phyloP scores from a whole-genome alignment of 345 rosid species.

The Acer campestre region DNA sequence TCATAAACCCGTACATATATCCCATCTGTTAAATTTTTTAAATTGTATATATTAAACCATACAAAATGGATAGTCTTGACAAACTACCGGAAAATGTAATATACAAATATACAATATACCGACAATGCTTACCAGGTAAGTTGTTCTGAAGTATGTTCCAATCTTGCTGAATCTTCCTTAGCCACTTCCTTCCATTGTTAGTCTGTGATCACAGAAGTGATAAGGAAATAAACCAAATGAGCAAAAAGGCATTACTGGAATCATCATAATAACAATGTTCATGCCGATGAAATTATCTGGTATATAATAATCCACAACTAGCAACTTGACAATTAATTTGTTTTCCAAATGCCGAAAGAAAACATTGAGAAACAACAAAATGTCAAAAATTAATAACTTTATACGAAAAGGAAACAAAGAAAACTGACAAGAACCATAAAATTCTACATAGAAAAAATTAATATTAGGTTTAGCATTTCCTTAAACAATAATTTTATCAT shows the following conservation, averaged over 20 bases:
- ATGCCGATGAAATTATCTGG: neutral
- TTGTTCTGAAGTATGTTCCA: constrained; percentile 97
- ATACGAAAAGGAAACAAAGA: neutral
- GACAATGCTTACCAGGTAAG: constrained; percentile 73
- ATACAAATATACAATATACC: constrained; percentile 9
- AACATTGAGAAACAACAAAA: neutral
- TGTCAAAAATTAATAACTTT: neutral
- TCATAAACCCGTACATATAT: constrained; percentile 87
- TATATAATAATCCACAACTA: neutral
- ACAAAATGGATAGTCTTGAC: neutral
- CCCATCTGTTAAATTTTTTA: constrained; percentile 56
- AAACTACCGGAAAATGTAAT: constrained; percentile 5
- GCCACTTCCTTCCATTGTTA: constrained; percentile 80
- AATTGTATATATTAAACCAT: constrained; percentile 15
- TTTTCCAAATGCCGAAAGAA: neutral
- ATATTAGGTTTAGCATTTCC: neutral
- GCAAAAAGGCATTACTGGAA: neutral
- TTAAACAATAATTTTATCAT: constrained; percentile 7
- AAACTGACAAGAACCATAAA: neutral
- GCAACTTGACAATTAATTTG: neutral
- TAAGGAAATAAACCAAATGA: neutral
- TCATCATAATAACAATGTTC: neutral
- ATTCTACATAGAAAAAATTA: neutral
- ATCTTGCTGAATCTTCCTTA: constrained; percentile 95
- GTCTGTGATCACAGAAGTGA: constrained; percentile 46